Percentiles rank a stretch among this genome's conserved stretches.
phyloP scores from a whole-genome alignment of 768 basidiomycete genomes.

The Scleroderma bovista region DNA sequence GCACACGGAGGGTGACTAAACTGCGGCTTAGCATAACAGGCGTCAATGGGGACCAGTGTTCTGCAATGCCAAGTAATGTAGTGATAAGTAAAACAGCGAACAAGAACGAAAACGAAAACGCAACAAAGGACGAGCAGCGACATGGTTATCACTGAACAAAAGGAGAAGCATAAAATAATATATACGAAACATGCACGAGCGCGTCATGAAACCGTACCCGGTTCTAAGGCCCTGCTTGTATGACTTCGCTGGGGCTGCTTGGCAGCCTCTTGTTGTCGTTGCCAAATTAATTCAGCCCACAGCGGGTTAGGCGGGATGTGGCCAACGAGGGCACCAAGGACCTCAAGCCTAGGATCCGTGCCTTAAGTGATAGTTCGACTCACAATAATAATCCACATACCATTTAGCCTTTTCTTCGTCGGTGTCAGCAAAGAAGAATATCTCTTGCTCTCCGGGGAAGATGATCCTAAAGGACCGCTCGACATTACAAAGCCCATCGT shows the following conservation, averaged over 20 bases:
- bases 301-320: slow-evolving; percentile 88
- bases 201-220: neutral
- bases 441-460: slow-evolving; percentile 74
- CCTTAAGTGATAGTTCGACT: neutral
- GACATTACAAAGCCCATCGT: slow-evolving; percentile 60
- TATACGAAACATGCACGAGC: neutral
- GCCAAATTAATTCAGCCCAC: slow-evolving; percentile 91
- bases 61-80: neutral
- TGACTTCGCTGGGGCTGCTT: slow-evolving; percentile 10
- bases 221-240: neutral
- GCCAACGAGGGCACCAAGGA: slow-evolving; percentile 78
- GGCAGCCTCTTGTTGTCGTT: slow-evolving; percentile 54
- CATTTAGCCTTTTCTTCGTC: slow-evolving; percentile 85
- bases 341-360: slow-evolving; percentile 61
- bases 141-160: neutral
- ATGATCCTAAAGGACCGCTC: slow-evolving; percentile 82
- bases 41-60: neutral
- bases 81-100: neutral
- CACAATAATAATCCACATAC: slow-evolving; percentile 39
- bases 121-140: neutral
- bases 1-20: neutral
- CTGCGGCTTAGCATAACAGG: neutral
- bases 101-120: neutral
- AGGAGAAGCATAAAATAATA: neutral
- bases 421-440: slow-evolving; percentile 87